Evolutionary conservation across 169 alveolate species (phyloP), one percentile per base, ranked within the genome.

Genomic region (Plasmodium inui): DNA sequence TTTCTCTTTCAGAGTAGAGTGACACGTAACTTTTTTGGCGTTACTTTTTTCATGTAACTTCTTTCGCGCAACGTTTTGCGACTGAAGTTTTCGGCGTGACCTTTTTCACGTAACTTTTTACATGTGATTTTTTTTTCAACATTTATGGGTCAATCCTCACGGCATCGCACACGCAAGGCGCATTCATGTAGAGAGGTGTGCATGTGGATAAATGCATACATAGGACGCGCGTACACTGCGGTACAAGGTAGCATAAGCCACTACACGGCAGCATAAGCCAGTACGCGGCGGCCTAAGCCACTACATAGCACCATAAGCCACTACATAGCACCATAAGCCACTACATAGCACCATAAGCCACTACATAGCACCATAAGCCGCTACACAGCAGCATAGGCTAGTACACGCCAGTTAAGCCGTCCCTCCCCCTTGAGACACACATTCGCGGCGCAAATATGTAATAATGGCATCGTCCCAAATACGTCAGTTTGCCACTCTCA

Each of bases 391-490:
- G 44, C 3, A 2, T 37, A 37, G 3, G 44, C 44, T 50, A 37
- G 70, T 28, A 82, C 44, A 67, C 14, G 50, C 79, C 28, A 30
- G 50, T 84, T 70, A 41, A 39, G 73, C 55, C 22, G 14, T 12
- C 10, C 41, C 22, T 39, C 61, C n/a, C 61, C 39, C 26, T 46
- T 44, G 37, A 82, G 44, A 19, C 90, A 82, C n/a, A 32, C 26
- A 82, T 67, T 67, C 41, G 37, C 19, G 61, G 71, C 41, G 81
- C 80, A 67, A 86, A 86, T 76, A 86, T 86, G 88, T 74, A 86
- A 86, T 61, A 76, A 88, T 88, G 94, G 94, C 94, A 30, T 88
- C 94, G 71, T 88, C 94, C 26, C 94, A 88, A 55, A 88, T 88
- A 88, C 82, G 94, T 22, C 94, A 88, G 32, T 88, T 88, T 88